phyloP scores from a whole-genome alignment of 2,329 filamentous ascomycete genomes.

The Pezicula rhizophila region DNA sequence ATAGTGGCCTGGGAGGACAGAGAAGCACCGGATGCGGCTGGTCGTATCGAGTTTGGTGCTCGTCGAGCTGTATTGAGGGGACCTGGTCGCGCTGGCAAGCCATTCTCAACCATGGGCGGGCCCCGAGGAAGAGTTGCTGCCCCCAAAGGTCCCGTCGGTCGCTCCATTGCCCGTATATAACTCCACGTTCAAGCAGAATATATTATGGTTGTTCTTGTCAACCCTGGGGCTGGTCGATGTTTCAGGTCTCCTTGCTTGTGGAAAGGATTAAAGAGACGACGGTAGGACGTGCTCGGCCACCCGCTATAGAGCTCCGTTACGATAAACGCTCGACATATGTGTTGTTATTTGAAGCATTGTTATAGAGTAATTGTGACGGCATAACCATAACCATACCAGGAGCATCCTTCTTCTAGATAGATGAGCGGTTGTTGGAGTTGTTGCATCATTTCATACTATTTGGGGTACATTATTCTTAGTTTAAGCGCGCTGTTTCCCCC shows the following conservation, averaged over 20 bases:
- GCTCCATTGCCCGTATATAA: conserved; percentile 21
- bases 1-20: conserved; percentile 46
- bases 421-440: too few relatives aligned
- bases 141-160: conserved; percentile 26
- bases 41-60: conserved; percentile 42
- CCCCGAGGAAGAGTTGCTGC: conserved; percentile 29
- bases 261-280: conserved; percentile 2
- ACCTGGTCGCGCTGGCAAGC: conserved; percentile 28
- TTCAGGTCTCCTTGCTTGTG: conserved; percentile 14
- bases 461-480: too few relatives aligned
- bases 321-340: neutral
- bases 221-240: conserved; percentile 16
- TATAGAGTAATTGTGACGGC: neutral
- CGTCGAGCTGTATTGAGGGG: conserved; percentile 26
- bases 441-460: too few relatives aligned
- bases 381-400: neutral
- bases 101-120: conserved; percentile 35
- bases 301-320: neutral
- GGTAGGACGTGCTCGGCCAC: neutral
- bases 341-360: neutral
- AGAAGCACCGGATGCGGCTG: conserved; percentile 34
- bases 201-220: conserved; percentile 11
- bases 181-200: conserved; percentile 1
- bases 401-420: too few relatives aligned
- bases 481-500: too few relatives aligned